phyloP scores from a whole-genome alignment of 352 stramenopile genomes.

The Pythium volutum region DNA sequence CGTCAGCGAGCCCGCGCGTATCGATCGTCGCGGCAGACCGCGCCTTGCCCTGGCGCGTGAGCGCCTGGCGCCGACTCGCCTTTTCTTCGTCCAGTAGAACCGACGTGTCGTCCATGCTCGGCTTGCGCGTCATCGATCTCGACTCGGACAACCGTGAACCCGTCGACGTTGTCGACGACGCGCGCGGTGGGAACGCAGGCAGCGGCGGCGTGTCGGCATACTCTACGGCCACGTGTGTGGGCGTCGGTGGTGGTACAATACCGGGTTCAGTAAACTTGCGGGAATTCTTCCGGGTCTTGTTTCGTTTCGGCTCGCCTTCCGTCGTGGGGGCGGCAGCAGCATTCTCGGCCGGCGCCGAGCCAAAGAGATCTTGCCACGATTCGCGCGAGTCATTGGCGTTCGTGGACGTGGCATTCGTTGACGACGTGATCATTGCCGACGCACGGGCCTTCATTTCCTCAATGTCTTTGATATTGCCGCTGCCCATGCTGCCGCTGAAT shows the following conservation, averaged over 20 bases:
- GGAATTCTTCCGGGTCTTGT: conserved; percentile 62
- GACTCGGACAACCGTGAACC: conserved; percentile 7
- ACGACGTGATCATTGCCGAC: conserved; percentile 34
- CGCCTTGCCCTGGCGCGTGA: conserved; percentile 43
- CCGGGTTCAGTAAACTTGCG: conserved; percentile 45
- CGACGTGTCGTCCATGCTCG: conserved; percentile 25
- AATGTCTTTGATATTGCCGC: conserved; percentile 25
- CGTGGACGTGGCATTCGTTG: conserved; percentile 9
- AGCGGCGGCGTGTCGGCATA: background rate
- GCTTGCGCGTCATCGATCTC: conserved; percentile 2
- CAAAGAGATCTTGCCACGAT: conserved; percentile 73
- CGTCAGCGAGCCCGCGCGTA: conserved; percentile 27
- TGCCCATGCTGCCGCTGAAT: background rate
- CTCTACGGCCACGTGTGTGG: background rate
- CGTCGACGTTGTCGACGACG: background rate
- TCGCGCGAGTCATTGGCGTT: conserved; percentile 31
- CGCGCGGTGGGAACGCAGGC: background rate
- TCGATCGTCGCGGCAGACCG: conserved; percentile 63
- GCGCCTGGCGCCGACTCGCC: conserved; percentile 20
- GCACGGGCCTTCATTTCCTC: conserved; percentile 73
- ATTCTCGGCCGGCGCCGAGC: conserved; percentile 18
- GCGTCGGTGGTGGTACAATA: background rate
- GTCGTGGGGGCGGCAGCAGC: conserved; percentile 1
- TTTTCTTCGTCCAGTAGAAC: conserved; percentile 9
- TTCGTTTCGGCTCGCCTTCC: conserved; percentile 38